A percentile compares a stretch with the other conserved stretches of the same genome.
Evolutionary conservation across 345 rosid genomes (phyloP).

Genomic region (Eutrema heterophyllum): DNA sequence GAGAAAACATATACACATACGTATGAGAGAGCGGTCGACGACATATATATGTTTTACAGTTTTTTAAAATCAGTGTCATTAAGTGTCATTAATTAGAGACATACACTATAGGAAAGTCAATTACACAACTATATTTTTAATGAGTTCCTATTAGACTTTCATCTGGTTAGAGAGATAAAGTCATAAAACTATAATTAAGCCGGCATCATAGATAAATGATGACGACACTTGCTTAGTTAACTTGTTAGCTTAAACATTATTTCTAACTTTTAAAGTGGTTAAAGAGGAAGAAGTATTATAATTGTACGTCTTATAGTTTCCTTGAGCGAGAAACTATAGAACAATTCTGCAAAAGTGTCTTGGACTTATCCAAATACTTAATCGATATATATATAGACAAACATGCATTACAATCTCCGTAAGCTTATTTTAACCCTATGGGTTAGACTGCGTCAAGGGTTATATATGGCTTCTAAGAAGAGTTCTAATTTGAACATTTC

Average conservation of each 20-base stretch:
- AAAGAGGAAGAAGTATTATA: background rate
- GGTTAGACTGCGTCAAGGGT: background rate
- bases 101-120: background rate
- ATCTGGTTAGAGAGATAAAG: background rate
- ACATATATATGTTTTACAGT: background rate
- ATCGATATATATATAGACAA: background rate
- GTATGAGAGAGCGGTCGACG: background rate
- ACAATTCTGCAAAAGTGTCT: conserved; percentile 2
- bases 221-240: conserved; percentile 2
- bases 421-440: background rate
- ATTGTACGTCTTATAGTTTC: background rate
- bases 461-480: background rate
- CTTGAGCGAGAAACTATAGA: background rate
- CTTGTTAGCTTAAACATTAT: background rate
- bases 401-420: background rate
- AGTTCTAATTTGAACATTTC: background rate
- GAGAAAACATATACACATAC: background rate
- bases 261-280: background rate
- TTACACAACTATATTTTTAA: background rate
- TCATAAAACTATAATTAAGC: background rate
- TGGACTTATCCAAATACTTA: conserved; percentile 14
- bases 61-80: background rate
- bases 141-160: background rate
- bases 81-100: background rate
- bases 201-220: conserved; percentile 3